A percentile compares a stretch with the other conserved stretches of the same genome.
Conservation (phyloP, 345 rosid genomes). For the Euphorbia lathyris region DNA sequence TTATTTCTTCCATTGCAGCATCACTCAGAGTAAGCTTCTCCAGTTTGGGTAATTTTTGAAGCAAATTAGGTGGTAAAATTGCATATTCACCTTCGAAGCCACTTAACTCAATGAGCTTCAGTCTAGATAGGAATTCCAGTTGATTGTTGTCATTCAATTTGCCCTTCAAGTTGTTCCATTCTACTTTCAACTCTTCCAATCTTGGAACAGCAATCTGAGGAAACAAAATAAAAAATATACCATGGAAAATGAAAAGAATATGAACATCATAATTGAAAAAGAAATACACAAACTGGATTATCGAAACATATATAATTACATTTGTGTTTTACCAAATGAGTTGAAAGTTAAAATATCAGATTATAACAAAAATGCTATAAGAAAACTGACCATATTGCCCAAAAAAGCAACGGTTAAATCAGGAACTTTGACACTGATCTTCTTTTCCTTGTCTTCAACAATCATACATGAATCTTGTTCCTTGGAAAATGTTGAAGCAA, state of each 20-base stretch:
- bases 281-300: too few relatives aligned
- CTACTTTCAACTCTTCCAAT: slow-evolving; percentile 3
- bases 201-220: background rate
- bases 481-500: background rate
- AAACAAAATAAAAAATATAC: background rate
- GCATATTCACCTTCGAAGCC: background rate
- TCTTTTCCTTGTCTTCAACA: background rate
- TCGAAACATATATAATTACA: too few relatives aligned
- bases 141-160: background rate
- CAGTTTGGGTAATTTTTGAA: background rate
- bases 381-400: too few relatives aligned
- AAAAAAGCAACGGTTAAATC: too few relatives aligned
- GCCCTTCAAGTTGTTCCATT: background rate
- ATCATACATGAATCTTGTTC: background rate
- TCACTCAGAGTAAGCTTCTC: background rate
- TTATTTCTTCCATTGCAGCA: background rate
- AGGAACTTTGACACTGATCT: too few relatives aligned
- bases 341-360: too few relatives aligned
- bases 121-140: background rate
- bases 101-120: background rate
- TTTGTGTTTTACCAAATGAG: too few relatives aligned
- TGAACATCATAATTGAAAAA: too few relatives aligned
- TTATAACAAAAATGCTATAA: too few relatives aligned
- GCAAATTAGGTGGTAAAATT: background rate
- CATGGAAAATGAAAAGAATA: too few relatives aligned